Evolutionary conservation across 352 stramenopile species (phyloP), one percentile per base, ranked within the genome.

Genomic region (Pelagophyceae sp.): DNA sequence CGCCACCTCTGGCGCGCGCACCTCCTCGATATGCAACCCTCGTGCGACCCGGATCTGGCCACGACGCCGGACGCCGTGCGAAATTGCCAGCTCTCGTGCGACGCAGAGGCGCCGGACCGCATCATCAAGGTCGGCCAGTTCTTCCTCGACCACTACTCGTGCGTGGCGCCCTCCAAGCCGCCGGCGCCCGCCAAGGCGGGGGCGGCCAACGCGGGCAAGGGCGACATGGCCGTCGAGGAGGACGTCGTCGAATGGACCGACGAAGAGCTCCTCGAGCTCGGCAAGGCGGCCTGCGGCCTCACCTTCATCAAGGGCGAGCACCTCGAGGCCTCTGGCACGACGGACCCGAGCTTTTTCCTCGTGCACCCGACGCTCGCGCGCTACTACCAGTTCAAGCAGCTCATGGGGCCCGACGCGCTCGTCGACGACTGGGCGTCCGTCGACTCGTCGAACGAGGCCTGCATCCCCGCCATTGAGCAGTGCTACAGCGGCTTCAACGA

Each of bases 261-360:
- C 15, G 61, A 31, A 3, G 29, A 6, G 15, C 3, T 29, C 3
- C 3, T 71, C n/a, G n/a, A n/a, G n/a, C n/a, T n/a, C n/a, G n/a
- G n/a, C n/a, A n/a, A n/a, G n/a, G n/a, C n/a, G n/a, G n/a, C n/a
- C n/a, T 71, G 61, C 61, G 29, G 15, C 15, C 19, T 29, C 6
- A 71, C 61, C n/a, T 71, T 71, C 61, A 35, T 71, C 61, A 71
- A 71, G 61, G 61, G 61, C 61, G 61, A 71, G 61, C 61, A 71
- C 61, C 61, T 71, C n/a, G 61, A 71, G 61, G 61, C 61, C n/a
- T 71, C 61, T 27, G 61, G 61, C n/a, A 71, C 61, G 61, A 71
- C 61, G 61, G 61, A 71, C 61, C 61, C 61, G 61, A 40, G n/a
- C 15, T 71, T 71, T 29, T 71, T 71, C 27, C 3, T 71, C 61